phyloP scores from a whole-genome alignment of 2,329 filamentous ascomycete species.

The Aspergillus texensis region DNA sequence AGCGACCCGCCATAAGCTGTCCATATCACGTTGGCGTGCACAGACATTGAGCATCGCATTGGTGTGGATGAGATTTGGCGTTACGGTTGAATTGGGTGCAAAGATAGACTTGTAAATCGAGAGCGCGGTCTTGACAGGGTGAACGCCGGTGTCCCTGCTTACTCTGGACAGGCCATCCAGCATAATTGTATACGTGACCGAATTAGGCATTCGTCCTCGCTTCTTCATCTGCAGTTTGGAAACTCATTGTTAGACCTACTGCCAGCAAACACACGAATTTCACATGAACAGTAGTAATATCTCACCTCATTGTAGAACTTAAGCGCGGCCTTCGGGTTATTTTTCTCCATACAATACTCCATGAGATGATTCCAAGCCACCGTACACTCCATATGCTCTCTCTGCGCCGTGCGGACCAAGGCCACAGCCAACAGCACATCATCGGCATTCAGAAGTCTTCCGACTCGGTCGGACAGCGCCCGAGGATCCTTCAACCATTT shows the following conservation, averaged over 20 bases:
- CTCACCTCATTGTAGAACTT: slow-evolving; percentile 86
- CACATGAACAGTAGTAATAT: not conserved
- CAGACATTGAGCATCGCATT: slow-evolving; percentile 89
- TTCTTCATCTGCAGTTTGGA: slow-evolving; percentile 80
- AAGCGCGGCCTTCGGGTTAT: slow-evolving; percentile 65
- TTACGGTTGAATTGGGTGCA: slow-evolving; percentile 62
- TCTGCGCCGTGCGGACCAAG: slow-evolving; percentile 68
- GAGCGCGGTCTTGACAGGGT: slow-evolving; percentile 69
- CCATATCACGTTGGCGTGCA: slow-evolving; percentile 71
- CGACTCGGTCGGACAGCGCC: slow-evolving; percentile 70
- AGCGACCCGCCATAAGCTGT: slow-evolving; percentile 76
- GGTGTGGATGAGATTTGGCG: slow-evolving; percentile 77
- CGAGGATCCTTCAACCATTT: slow-evolving; percentile 69
- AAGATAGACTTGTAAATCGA: slow-evolving; percentile 77
- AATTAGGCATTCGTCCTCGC: slow-evolving; percentile 75
- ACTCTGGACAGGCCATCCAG: slow-evolving; percentile 72
- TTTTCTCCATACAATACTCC: slow-evolving; percentile 65
- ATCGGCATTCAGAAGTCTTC: slow-evolving; percentile 59
- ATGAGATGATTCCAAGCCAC: slow-evolving; percentile 91
- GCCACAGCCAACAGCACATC: slow-evolving; percentile 68
- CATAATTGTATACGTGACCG: slow-evolving; percentile 80
- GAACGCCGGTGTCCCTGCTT: slow-evolving; percentile 51
- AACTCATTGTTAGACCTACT: slow-evolving; percentile 9
- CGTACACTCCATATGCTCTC: slow-evolving; percentile 62
- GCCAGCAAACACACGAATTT: not conserved